Percentiles rank a stretch among this genome's conserved stretches.
Evolutionary conservation across 805 yeast species (phyloP).

Genomic region (Metschnikowia anglica): DNA sequence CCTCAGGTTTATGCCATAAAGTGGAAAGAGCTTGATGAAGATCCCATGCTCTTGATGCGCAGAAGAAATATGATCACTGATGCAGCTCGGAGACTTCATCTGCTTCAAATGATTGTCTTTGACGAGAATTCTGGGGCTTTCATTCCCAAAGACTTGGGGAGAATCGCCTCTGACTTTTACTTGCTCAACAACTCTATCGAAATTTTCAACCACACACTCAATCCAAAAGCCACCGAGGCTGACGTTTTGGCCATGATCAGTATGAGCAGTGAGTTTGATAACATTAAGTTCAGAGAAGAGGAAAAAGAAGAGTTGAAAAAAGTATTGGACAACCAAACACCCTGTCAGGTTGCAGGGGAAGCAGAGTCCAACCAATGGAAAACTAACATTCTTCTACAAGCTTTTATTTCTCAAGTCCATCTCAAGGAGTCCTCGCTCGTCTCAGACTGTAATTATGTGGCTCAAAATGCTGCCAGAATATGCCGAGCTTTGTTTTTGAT

Average conservation of each 20-base stretch:
- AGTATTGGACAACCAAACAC: conserved; percentile 57
- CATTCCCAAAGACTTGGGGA: conserved; percentile 83
- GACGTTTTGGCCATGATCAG: conserved; percentile 85
- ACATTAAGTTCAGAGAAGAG: conserved; percentile 84
- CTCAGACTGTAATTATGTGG: conserved; percentile 89
- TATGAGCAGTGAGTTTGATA: conserved; percentile 92
- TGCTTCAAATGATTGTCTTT: conserved; percentile 88
- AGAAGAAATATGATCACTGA: conserved; percentile 71
- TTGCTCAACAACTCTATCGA: conserved; percentile 82
- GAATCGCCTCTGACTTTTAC: conserved; percentile 93
- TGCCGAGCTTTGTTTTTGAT: conserved; percentile 86
- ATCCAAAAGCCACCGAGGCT: conserved; percentile 86
- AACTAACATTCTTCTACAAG: conserved; percentile 82
- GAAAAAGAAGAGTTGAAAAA: conserved; percentile 72
- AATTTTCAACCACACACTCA: conserved; percentile 80
- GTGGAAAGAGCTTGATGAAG: conserved; percentile 81
- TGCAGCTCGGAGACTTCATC: conserved; percentile 83
- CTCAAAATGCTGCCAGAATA: conserved; percentile 92
- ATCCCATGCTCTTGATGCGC: conserved; percentile 72
- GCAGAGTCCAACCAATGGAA: conserved; percentile 78
- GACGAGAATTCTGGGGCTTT: conserved; percentile 83
- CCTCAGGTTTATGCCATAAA: conserved; percentile 91
- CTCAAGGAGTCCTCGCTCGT: conserved; percentile 77
- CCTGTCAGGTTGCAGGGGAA: conserved; percentile 82
- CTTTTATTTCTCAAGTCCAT: conserved; percentile 74